Conservation (phyloP, 164 flowering plant genomes). For the Buxus sempervirens region DNA sequence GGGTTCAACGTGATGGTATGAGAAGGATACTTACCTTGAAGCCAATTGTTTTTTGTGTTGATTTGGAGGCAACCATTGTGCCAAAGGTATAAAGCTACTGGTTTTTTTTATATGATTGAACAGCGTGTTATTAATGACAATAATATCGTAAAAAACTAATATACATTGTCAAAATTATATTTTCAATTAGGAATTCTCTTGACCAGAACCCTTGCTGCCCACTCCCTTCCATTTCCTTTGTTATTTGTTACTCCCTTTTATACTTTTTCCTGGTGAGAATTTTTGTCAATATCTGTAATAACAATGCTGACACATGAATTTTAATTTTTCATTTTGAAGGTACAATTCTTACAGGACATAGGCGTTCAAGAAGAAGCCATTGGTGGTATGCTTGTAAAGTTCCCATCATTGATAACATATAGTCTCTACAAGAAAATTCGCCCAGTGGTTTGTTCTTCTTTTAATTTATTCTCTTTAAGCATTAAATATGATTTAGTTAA, state of each 20-base stretch:
- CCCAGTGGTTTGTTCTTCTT: slow-evolving; percentile 66
- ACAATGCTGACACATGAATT: slow-evolving; percentile 1
- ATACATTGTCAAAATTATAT: neutral
- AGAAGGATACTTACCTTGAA: slow-evolving; percentile 73
- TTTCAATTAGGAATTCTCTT: neutral
- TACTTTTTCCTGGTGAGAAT: neutral
- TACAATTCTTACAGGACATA: slow-evolving; percentile 78
- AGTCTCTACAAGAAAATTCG: slow-evolving; percentile 91
- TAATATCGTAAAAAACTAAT: no score
- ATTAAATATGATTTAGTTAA: no score
- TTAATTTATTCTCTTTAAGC: no score
- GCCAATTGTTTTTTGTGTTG: slow-evolving; percentile 82
- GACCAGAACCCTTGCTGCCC: neutral
- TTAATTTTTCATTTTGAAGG: slow-evolving; percentile 43
- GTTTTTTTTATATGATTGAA: neutral
- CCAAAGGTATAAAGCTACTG: slow-evolving; percentile 66
- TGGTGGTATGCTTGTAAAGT: slow-evolving; percentile 71
- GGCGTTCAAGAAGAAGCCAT: slow-evolving; percentile 80
- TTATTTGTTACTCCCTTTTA: neutral
- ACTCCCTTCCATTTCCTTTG: neutral
- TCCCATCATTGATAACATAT: slow-evolving; percentile 80
- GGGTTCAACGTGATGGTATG: slow-evolving; percentile 81
- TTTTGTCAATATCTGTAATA: neutral
- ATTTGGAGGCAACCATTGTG: slow-evolving; percentile 66
- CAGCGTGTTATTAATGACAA: neutral